Conservation (phyloP, 768 basidiomycete species). For the Tephrocybe rancida region DNA sequence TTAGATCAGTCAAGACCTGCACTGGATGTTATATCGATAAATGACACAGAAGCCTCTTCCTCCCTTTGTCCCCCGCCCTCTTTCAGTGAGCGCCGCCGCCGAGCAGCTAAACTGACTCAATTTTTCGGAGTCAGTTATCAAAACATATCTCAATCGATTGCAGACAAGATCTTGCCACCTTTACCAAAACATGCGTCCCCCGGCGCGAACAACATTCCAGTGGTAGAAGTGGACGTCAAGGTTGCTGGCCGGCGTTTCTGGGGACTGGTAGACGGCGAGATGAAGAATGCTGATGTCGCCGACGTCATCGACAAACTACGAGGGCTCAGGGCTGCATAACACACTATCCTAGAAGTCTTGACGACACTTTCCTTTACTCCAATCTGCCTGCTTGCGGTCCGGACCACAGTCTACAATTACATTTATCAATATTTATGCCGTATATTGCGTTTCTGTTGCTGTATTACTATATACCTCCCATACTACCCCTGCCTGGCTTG, state of each 20-base stretch:
- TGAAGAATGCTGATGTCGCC: conserved; percentile 37
- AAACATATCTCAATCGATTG: conserved; percentile 37
- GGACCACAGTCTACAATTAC: conserved; percentile 13
- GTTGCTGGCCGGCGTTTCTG: conserved; percentile 43
- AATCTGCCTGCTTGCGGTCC: conserved; percentile 10
- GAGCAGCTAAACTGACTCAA: conserved; percentile 55
- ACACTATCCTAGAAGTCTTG: background rate
- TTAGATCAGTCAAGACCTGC: background rate
- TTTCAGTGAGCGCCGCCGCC: conserved; percentile 30
- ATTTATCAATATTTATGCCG: conserved; percentile 16
- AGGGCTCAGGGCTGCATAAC: conserved; percentile 34
- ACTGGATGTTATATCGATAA: background rate
- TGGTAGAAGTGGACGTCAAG: conserved; percentile 39
- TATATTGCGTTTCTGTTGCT: conserved; percentile 10
- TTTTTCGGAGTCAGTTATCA: conserved; percentile 59
- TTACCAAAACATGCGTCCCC: background rate
- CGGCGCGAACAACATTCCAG: background rate
- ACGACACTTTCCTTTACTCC: background rate
- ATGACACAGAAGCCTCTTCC: background rate
- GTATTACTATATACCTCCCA: conserved; percentile 4
- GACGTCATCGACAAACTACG: conserved; percentile 49
- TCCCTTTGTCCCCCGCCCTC: conserved; percentile 1
- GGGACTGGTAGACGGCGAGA: conserved; percentile 33
- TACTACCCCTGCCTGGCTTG: background rate
- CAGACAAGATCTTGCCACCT: conserved; percentile 7